Evolutionary conservation across 495 filamentous ascomycete genomes (phyloP).

Genomic region (Zalerion maritima): DNA sequence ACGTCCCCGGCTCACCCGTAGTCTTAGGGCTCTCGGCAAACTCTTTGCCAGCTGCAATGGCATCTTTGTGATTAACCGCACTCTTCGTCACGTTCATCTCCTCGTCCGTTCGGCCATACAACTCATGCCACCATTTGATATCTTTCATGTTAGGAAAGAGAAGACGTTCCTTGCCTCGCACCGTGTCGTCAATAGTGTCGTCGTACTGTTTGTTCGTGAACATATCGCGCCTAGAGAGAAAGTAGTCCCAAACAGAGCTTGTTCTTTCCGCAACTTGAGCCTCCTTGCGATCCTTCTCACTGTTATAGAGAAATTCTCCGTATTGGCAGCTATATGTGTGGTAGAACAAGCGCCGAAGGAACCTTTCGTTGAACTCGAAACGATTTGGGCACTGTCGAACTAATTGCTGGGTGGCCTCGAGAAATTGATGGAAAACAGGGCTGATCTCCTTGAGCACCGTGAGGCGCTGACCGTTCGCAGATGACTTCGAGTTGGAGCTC

Average conservation of each 20-base stretch:
- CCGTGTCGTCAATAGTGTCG: conserved; percentile 55
- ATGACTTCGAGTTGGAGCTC: conserved; percentile 11
- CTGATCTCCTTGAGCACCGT: conserved; percentile 66
- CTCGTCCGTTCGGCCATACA: conserved; percentile 67
- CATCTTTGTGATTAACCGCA: too few species aligned
- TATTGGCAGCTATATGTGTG: conserved; percentile 95
- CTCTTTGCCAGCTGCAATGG: conserved; percentile 17
- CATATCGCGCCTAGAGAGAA: conserved; percentile 59
- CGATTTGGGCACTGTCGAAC: conserved; percentile 74
- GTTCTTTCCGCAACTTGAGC: conserved; percentile 54
- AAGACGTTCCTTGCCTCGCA: conserved; percentile 65
- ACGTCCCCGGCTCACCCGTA: too few species aligned
- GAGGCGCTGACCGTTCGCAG: conserved; percentile 9
- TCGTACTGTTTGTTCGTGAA: conserved; percentile 77
- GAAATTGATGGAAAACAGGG: conserved; percentile 97
- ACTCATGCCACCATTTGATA: conserved; percentile 83
- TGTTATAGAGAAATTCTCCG: conserved; percentile 92
- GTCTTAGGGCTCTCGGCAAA: too few species aligned
- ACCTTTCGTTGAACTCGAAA: conserved; percentile 96
- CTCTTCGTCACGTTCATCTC: conserved; percentile 96
- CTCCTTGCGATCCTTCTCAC: conserved; percentile 78
- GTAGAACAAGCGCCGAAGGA: conserved; percentile 78
- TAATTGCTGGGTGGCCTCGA: conserved; percentile 89
- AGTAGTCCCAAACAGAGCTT: conserved; percentile 92
- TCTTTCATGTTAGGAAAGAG: conserved; percentile 56